Evolutionary conservation across 2,329 filamentous ascomycete genomes (phyloP), one percentile per base, ranked within the genome.

Genomic region (Diaporthe humulicola): DNA sequence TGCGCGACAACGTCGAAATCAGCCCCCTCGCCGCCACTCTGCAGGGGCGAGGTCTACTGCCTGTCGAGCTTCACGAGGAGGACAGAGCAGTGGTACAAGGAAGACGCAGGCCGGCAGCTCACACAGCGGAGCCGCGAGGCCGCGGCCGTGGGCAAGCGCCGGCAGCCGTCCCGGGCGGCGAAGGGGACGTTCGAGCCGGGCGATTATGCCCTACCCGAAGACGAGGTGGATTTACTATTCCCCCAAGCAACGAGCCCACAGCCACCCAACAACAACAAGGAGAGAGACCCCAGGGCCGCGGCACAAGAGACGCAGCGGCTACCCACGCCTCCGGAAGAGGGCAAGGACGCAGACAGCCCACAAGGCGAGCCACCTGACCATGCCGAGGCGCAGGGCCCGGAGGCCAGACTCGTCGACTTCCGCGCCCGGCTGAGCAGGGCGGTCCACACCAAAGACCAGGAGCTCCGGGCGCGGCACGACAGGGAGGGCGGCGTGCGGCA

Each of bases 11-110:
- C 70, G 17, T 33, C 70, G 5, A 64, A 22, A 25, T 45, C 45
- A 45, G 57, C 58, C 3, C 70, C 70, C 8, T 64, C 64, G 17
- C 71, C 50, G 19, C 52, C 71, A 2, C 40, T 73, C 25, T 42
- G 60, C 7, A 60, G 22, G 12, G 61, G 64, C 1, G 71, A 73
- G 1, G 38, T 73, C 25, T 73, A 73, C 52, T 73, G 71, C 64
- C 71, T 73, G n/a, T 58, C 61, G n/a, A 61, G 54, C 42, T 73
- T 73, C 64, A 15, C 40, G 1, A 3, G 54, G 30, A 56, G 71
- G 61, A 64, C 64, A 14, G 61, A 57, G 42, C 61, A 70, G 25
- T 73, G 61, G 61, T 73, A 73, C n/a, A 70, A 52, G 61, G 22
- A 70, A 15, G 71, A 73, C 1, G 54, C 25, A 15, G 61, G 40